These are phyloP conservation scores for Cladophialophora immunda DNA, from an alignment of 2,329 filamentous ascomycete genomes.

Conservation along the genomic window DNA sequence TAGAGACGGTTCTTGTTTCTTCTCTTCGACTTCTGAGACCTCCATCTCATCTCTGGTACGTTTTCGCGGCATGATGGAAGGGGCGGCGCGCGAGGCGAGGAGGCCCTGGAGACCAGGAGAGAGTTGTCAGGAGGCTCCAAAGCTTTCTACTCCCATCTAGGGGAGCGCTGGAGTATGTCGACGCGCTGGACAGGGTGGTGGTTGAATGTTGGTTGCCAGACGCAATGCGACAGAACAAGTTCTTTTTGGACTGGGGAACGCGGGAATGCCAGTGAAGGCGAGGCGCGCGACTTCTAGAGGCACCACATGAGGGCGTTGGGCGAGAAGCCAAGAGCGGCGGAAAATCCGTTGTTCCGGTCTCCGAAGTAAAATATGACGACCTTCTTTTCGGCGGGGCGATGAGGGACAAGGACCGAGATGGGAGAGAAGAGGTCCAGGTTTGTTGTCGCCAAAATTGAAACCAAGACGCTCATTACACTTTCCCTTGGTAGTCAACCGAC, in stretches of 20 bases:
- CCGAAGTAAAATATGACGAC: conserved; percentile 1
- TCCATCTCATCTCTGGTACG: conserved; percentile 65
- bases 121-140: background rate
- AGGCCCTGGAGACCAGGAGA: background rate
- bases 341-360: background rate
- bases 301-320: background rate
- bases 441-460: background rate
- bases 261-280: conserved; percentile 8
- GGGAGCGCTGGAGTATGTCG: background rate
- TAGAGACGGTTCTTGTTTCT: conserved; percentile 52
- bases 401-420: background rate
- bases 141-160: conserved; percentile 3
- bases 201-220: conserved; percentile 15
- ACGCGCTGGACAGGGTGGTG: conserved; percentile 10
- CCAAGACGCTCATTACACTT: background rate
- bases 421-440: background rate
- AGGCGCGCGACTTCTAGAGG: conserved; percentile 7
- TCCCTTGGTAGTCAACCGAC: background rate
- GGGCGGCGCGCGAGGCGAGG: conserved; percentile 17
- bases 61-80: conserved; percentile 57
- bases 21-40: conserved; percentile 56
- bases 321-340: conserved; percentile 3
- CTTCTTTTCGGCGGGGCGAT: background rate
- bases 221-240: conserved; percentile 1
- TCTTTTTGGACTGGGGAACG: conserved; percentile 10